A percentile compares a stretch with the other conserved stretches of the same genome.
Evolutionary conservation across 2,329 filamentous ascomycete species (phyloP).

Genomic region (Neonectria sp.): DNA sequence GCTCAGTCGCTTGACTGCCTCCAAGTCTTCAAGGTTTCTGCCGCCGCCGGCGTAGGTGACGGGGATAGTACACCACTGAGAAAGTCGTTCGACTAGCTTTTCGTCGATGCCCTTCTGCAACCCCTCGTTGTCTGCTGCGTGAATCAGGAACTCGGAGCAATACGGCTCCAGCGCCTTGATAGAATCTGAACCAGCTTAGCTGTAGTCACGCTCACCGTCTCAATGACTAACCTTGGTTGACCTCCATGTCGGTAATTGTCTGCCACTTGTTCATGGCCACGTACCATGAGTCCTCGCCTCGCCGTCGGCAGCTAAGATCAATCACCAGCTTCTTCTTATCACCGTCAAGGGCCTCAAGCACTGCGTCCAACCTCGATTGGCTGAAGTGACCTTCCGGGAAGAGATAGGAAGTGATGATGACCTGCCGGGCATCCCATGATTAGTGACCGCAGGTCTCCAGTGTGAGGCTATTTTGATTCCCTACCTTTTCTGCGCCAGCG

Average conservation of each 20-base stretch:
- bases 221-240: constrained; percentile 81
- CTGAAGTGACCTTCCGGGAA: constrained; percentile 90
- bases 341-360: constrained; percentile 80
- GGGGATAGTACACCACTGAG: constrained; percentile 90
- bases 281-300: constrained; percentile 82
- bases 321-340: constrained; percentile 90
- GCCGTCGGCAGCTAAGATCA: constrained; percentile 90
- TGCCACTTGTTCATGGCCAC: constrained; percentile 99
- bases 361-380: constrained; percentile 79
- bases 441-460: neutral
- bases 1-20: constrained; percentile 85
- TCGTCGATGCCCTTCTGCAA: constrained; percentile 93
- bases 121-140: constrained; percentile 97
- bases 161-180: constrained; percentile 88
- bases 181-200: constrained; percentile 70
- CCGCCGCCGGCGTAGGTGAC: constrained; percentile 98
- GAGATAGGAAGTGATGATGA: constrained; percentile 96
- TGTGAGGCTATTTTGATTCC: constrained; percentile 28
- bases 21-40: constrained; percentile 84
- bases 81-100: constrained; percentile 81
- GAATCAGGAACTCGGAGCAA: constrained; percentile 96
- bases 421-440: constrained; percentile 67
- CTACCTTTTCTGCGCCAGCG: constrained; percentile 89
- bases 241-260: constrained; percentile 95
- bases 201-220: constrained; percentile 7